These are phyloP conservation scores for Trypanosomatidae sp. DNA, from an alignment of 208 protist species.

Conservation along the genomic window DNA sequence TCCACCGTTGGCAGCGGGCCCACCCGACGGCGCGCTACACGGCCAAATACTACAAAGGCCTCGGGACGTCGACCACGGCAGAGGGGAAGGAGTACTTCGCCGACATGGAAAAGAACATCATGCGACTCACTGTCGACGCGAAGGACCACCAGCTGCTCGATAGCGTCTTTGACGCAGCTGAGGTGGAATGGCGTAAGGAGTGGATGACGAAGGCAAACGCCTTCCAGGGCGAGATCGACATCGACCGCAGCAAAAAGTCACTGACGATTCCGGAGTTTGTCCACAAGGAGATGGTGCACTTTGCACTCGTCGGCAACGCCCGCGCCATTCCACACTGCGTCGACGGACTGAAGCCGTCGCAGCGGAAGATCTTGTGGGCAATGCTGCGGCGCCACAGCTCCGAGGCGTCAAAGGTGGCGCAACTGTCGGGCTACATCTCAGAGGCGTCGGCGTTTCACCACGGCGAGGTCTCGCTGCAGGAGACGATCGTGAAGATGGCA, in stretches of 20 bases:
- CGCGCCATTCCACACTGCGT: slow-evolving; percentile 91
- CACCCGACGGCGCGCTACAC: slow-evolving; percentile 65
- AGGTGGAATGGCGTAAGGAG: slow-evolving; percentile 97
- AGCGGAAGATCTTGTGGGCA: slow-evolving; percentile 99
- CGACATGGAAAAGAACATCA: slow-evolving; percentile 95
- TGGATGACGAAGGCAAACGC: slow-evolving; percentile 97
- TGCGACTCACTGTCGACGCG: slow-evolving; percentile 87
- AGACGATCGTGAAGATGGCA: slow-evolving; percentile 99
- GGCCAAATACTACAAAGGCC: slow-evolving; percentile 99
- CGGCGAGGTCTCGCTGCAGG: slow-evolving; percentile 97
- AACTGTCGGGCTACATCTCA: slow-evolving; percentile 98
- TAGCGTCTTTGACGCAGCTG: slow-evolving; percentile 98
- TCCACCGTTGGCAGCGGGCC: slow-evolving; percentile 93
- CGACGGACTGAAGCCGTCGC: slow-evolving; percentile 99
- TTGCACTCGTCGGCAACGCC: slow-evolving; percentile 93
- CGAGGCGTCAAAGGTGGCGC: slow-evolving; percentile 98
- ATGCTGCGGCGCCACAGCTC: slow-evolving; percentile 90
- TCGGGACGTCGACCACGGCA: slow-evolving; percentile 95
- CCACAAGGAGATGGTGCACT: slow-evolving; percentile 99
- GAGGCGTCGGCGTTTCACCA: slow-evolving; percentile 99
- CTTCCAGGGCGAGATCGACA: slow-evolving; percentile 84
- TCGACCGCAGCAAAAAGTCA: slow-evolving; percentile 84
- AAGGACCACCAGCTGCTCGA: slow-evolving; percentile 95
- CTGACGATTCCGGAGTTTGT: slow-evolving; percentile 97
- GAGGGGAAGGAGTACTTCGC: slow-evolving; percentile 99